Base-by-base conservation (phyloP, 345 rosid species). In the Pistacia vera region DNA sequence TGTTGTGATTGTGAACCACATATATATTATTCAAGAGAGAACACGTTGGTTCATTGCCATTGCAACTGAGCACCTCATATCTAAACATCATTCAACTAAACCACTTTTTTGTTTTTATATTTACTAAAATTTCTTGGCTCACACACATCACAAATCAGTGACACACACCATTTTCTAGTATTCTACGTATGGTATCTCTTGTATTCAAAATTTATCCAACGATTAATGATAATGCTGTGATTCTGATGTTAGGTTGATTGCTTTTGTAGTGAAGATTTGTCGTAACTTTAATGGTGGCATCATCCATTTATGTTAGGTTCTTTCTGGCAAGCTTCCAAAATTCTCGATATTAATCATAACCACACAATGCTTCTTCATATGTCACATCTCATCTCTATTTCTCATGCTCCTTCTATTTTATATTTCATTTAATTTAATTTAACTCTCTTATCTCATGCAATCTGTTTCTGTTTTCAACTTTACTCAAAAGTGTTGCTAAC, bases 21-120 rank as follows among this genome's bases (percentile, higher is more conserved):
- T 41, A 7, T 41, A 38, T 38, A 38, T 38, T 38, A 38, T 6
- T 4, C 9, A 41, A 5, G 46, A 41, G 46, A 7, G 46, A 41
- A 41, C 8, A 41, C 6, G 46, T 41, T 41, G 8, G 75, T 81
- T 75, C 72, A 79, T 80, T 85, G 74, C 85, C 72, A 79, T 80
- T 85, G 74, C 84, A 75, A 76, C 81, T 60, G 75, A 73, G 73
- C 75, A 73, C 66, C 81, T 79, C 77, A 74, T 75, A 54, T 74
- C 9, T 46, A 11, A 33, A 77, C 62, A 54, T 66, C 46, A 44
- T 41, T 41, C 46, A 82, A 79, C 82, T 68, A 75, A 76, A 64
- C 17, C 61, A 65, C 63, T 48, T n/a, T 48, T 73, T 71, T 77
- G 62, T 8, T 74, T 68, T 65, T 72, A 75, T 16, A 28, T 68